These are phyloP conservation scores for Tillandsia fasciculata DNA, from an alignment of 176 grass and related monocot genomes.

Conservation along the genomic window DNA sequence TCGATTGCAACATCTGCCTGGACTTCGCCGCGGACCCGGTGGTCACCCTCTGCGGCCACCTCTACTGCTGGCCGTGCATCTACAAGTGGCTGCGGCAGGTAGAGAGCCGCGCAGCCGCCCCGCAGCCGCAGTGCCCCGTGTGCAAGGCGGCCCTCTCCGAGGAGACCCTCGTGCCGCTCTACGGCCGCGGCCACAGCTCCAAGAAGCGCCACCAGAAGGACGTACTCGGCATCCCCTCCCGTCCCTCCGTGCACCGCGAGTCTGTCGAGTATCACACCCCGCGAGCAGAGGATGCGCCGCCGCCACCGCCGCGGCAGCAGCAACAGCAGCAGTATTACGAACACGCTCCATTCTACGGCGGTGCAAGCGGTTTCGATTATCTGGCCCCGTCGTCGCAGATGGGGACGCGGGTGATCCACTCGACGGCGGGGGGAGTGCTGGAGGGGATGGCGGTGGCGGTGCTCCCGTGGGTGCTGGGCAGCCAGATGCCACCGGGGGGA, in stretches of 20 bases:
- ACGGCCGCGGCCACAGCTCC: slow-evolving; percentile 55
- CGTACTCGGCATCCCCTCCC: slow-evolving; percentile 22
- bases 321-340: neutral
- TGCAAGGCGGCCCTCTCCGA: slow-evolving; percentile 56
- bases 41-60: slow-evolving; percentile 84
- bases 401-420: slow-evolving; percentile 20
- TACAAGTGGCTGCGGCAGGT: slow-evolving; percentile 78
- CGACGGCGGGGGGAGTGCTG: slow-evolving; percentile 43
- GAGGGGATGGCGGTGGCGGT: slow-evolving; percentile 44
- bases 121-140: slow-evolving; percentile 51
- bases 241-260: slow-evolving; percentile 30
- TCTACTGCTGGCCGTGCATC: slow-evolving; percentile 98
- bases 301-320: neutral
- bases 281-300: slow-evolving; percentile 8
- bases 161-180: slow-evolving; percentile 67
- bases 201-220: slow-evolving; percentile 4
- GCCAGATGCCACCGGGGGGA: slow-evolving; percentile 15
- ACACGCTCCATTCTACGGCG: too few relatives aligned
- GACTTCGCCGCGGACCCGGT: slow-evolving; percentile 71
- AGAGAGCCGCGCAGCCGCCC: slow-evolving; percentile 5
- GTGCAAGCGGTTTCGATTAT: neutral
- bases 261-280: neutral
- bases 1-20: slow-evolving; percentile 95
- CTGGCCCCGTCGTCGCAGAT: neutral
- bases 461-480: slow-evolving; percentile 39